These are phyloP conservation scores for Helminthosporium solani DNA, from an alignment of 2,329 filamentous ascomycete genomes.

Conservation along the genomic window DNA sequence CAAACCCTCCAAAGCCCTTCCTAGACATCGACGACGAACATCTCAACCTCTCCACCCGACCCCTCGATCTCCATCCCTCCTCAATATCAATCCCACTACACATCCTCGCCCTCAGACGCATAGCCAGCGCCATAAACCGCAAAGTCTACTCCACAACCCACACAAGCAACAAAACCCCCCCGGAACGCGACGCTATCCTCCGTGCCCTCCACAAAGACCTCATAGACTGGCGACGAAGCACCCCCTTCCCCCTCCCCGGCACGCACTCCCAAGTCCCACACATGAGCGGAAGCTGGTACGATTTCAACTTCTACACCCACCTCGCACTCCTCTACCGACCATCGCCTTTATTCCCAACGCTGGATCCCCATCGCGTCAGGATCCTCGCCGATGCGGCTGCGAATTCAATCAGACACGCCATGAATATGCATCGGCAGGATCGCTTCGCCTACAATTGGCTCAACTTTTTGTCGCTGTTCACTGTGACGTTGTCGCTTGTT, in stretches of 20 bases:
- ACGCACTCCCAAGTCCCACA: conserved; percentile 42
- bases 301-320: conserved; percentile 53
- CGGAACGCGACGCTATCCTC: conserved; percentile 29
- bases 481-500: conserved; percentile 46
- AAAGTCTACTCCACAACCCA: conserved; percentile 39
- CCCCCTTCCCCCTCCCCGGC: conserved; percentile 26
- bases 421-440: conserved; percentile 47
- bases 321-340: conserved; percentile 49
- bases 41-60: conserved; percentile 15
- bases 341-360: conserved; percentile 45
- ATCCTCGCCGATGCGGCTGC: conserved; percentile 44
- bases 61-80: conserved; percentile 11
- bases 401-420: conserved; percentile 44
- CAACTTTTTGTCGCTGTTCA: conserved; percentile 48
- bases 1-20: no score
- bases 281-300: conserved; percentile 49
- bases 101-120: conserved; percentile 45
- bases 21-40: no score
- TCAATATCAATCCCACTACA: conserved; percentile 45
- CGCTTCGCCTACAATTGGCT: conserved; percentile 52
- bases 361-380: conserved; percentile 41
- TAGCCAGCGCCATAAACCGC: conserved; percentile 45
- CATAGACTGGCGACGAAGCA: conserved; percentile 44
- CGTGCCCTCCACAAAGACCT: conserved; percentile 44
- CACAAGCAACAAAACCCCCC: background rate